Conservation (phyloP, 805 yeast genomes). For the Maudiozyma serrabonitensis region DNA sequence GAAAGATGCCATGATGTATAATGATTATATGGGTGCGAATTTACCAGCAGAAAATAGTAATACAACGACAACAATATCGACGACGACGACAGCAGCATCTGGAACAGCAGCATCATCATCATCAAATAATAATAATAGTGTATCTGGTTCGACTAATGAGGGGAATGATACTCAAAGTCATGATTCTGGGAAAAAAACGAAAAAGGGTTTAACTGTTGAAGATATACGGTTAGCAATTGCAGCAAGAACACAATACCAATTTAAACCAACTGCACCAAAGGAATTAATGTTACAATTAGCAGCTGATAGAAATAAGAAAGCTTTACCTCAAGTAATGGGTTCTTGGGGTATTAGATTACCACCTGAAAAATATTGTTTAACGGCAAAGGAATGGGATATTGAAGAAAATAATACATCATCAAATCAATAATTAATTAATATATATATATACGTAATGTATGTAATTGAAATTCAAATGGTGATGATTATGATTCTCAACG, state of each 20-base stretch:
- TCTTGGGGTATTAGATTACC: constrained; percentile 90
- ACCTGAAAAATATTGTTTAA: constrained; percentile 92
- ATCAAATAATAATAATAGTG: no score
- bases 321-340: constrained; percentile 85
- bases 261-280: constrained; percentile 87
- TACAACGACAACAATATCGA: not conserved
- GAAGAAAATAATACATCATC: not conserved
- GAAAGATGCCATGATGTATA: constrained; percentile 81
- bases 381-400: constrained; percentile 37
- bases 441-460: not conserved
- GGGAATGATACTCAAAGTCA: not conserved
- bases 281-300: constrained; percentile 86
- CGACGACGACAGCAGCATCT: not conserved
- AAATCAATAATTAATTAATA: not conserved
- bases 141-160: not conserved
- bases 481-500: no score
- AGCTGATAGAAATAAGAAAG: constrained; percentile 78
- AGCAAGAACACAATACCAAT: constrained; percentile 90
- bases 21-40: constrained; percentile 56
- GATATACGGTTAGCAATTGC: constrained; percentile 89
- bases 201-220: constrained; percentile 63
- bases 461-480: no score
- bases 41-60: constrained; percentile 2
- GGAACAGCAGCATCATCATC: not conserved
- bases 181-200: not conserved